Conservation (phyloP, 306 rosid species). For the Gastrolobium villosum region DNA sequence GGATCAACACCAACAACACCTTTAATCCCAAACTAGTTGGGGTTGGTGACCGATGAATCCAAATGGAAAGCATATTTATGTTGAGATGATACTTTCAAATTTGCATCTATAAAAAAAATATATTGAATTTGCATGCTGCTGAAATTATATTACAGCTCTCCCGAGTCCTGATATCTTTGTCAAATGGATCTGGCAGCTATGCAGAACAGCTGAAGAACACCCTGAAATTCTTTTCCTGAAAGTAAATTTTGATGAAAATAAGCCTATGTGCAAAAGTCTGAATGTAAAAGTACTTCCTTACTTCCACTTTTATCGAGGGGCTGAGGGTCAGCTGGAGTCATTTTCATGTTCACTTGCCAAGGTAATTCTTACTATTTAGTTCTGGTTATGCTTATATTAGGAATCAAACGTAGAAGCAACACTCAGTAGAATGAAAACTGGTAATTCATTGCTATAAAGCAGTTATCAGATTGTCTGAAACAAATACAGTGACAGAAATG, state of each 20-base stretch:
- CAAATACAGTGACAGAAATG: too few relatives aligned
- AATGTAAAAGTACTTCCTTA: slow-evolving; percentile 97
- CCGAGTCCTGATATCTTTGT: slow-evolving; percentile 38
- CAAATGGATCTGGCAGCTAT: slow-evolving; percentile 72
- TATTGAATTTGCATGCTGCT: slow-evolving; percentile 20
- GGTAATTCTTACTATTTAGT: slow-evolving; percentile 60
- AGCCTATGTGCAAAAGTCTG: slow-evolving; percentile 96
- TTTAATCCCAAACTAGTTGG: too few relatives aligned
- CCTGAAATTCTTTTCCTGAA: slow-evolving; percentile 89
- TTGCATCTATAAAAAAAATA: not conserved
- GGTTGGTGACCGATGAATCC: too few relatives aligned
- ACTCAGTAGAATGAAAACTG: too few relatives aligned
- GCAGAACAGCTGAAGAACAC: slow-evolving; percentile 95
- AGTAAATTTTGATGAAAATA: slow-evolving; percentile 97
- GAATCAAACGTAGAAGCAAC: too few relatives aligned
- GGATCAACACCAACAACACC: not conserved
- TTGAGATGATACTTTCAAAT: slow-evolving; percentile 2
- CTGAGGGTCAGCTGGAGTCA: slow-evolving; percentile 90
- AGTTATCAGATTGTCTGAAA: too few relatives aligned
- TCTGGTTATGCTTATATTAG: slow-evolving; percentile 15
- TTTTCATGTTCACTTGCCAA: slow-evolving; percentile 98
- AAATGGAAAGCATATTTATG: not conserved
- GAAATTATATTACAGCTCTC: slow-evolving; percentile 39
- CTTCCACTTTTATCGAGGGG: slow-evolving; percentile 98
- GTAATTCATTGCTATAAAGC: too few relatives aligned